Evolutionary conservation across 257 asterid species (phyloP).

Genomic region (Salvia miltiorrhiza): DNA sequence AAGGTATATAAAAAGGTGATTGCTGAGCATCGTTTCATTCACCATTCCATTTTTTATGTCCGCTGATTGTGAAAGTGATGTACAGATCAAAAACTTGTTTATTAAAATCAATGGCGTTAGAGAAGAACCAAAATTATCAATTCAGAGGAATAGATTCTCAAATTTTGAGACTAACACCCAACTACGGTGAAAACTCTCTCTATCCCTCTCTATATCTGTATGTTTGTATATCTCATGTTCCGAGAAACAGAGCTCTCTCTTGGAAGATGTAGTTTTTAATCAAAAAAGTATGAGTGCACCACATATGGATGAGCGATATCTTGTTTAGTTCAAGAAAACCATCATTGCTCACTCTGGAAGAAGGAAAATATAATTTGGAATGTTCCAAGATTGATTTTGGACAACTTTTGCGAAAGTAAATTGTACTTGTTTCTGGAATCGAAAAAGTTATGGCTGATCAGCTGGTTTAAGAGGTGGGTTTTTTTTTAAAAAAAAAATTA

Average conservation of each 20-base stretch:
- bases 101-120: neutral
- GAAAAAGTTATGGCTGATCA: neutral
- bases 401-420: neutral
- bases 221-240: neutral
- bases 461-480: slow-evolving; percentile 38
- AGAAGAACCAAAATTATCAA: neutral
- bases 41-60: too few relatives aligned
- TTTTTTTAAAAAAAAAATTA: too few relatives aligned
- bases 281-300: slow-evolving; percentile 25
- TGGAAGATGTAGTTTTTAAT: slow-evolving; percentile 27
- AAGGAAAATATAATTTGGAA: slow-evolving; percentile 4
- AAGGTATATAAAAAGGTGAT: too few relatives aligned
- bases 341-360: slow-evolving; percentile 18
- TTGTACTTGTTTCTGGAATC: neutral
- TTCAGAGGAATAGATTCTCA: neutral
- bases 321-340: slow-evolving; percentile 40
- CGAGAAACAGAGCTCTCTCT: neutral
- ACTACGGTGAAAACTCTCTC: neutral
- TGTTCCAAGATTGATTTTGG: slow-evolving; percentile 10
- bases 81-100: neutral
- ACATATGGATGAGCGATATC: slow-evolving; percentile 42
- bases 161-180: neutral
- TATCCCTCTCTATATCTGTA: neutral
- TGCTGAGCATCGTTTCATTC: too few relatives aligned
- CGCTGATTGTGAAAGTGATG: neutral